A percentile compares a stretch with the other conserved stretches of the same genome.
Evolutionary conservation across 2,329 filamentous ascomycete species (phyloP).

Genomic region (Fusarium mundagurra): DNA sequence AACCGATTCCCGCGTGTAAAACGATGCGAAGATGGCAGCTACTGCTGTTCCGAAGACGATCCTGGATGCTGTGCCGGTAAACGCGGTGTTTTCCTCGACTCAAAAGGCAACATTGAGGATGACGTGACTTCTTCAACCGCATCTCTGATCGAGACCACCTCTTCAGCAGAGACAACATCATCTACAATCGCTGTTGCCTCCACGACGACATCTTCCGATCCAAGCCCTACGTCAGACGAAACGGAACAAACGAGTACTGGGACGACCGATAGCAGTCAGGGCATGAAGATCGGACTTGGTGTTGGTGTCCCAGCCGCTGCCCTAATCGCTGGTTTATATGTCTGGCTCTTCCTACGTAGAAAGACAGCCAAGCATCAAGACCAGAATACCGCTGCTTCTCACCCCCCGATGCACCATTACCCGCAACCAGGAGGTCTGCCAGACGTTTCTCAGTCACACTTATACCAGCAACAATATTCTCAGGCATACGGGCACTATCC

Average conservation of each 20-base stretch:
- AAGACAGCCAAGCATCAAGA: neutral
- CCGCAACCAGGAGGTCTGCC: neutral
- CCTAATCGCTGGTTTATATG: neutral
- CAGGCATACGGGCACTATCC: neutral
- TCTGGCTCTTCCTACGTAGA: neutral
- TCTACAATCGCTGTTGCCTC: neutral
- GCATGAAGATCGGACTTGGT: slow-evolving; percentile 20
- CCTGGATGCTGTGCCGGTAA: slow-evolving; percentile 20
- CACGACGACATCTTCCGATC: neutral
- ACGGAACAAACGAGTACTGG: neutral
- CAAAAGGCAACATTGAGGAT: neutral
- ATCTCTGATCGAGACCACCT: neutral
- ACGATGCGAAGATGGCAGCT: slow-evolving; percentile 29
- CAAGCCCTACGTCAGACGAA: neutral
- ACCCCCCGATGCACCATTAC: neutral
- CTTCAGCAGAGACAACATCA: neutral
- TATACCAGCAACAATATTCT: neutral
- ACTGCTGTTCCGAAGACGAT: slow-evolving; percentile 31
- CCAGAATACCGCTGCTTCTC: neutral
- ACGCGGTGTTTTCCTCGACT: slow-evolving; percentile 20
- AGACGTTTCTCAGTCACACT: neutral
- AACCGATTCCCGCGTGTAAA: slow-evolving; percentile 23
- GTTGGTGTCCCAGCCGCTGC: slow-evolving; percentile 13
- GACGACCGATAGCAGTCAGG: neutral
- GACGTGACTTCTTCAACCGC: neutral